Percentiles rank a stretch among this genome's conserved stretches.
Conservation (phyloP, 2,329 filamentous ascomycete genomes). For the Phaeomoniella chlamydospora region DNA sequence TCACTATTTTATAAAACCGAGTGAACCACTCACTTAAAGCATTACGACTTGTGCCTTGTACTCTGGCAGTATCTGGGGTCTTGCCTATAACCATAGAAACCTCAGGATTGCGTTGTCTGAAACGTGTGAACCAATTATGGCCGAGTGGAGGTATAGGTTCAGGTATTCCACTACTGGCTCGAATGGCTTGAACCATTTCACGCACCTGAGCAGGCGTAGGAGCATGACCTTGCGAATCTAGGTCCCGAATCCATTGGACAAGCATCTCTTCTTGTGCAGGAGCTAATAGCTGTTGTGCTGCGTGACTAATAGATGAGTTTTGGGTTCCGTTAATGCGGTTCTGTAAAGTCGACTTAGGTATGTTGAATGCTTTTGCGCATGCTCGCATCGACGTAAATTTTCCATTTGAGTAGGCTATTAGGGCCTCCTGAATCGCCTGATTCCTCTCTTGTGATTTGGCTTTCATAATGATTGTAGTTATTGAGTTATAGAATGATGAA, state of each 20-base stretch:
- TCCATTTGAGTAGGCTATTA: neutral
- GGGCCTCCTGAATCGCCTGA: neutral
- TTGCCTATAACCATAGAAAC: slow-evolving; percentile 3
- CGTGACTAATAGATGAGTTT: neutral
- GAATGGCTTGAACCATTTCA: slow-evolving; percentile 3
- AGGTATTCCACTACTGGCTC: neutral
- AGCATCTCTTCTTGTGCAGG: slow-evolving; percentile 3
- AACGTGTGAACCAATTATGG: slow-evolving; percentile 9
- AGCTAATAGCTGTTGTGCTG: slow-evolving; percentile 3
- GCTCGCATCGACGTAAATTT: neutral
- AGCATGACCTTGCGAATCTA: slow-evolving; percentile 4
- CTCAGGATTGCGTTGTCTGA: slow-evolving; percentile 9
- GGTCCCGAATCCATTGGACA: slow-evolving; percentile 5
- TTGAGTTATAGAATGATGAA: neutral
- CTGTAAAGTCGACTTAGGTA: neutral
- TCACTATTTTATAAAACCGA: too few relatives aligned
- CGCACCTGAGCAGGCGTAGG: slow-evolving; percentile 2
- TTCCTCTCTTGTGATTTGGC: neutral
- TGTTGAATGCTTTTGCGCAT: neutral
- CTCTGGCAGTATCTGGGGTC: neutral
- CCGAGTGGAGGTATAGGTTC: slow-evolving; percentile 1
- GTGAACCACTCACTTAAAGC: too few relatives aligned
- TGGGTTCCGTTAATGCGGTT: neutral
- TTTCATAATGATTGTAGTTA: neutral
- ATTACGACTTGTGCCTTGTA: too few relatives aligned